phyloP scores from a whole-genome alignment of 2,329 filamentous ascomycete genomes.

The Aaosphaeria pasadenensis region DNA sequence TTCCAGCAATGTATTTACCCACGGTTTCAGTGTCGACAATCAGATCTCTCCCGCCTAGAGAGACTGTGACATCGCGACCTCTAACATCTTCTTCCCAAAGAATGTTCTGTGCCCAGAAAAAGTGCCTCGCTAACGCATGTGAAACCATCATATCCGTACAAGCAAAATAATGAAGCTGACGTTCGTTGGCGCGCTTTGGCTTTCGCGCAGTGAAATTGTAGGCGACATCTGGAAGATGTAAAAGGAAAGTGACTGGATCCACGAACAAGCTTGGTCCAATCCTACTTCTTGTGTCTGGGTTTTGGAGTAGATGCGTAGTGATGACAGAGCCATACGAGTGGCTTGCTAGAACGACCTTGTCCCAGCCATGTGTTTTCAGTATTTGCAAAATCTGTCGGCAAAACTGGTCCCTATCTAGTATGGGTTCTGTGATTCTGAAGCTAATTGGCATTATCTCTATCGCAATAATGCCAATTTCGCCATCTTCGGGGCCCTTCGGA shows the following conservation, averaged over 20 bases:
- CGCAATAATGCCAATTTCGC: conserved; percentile 60
- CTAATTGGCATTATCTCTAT: conserved; percentile 66
- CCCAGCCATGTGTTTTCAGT: conserved; percentile 56
- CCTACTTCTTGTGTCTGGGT: conserved; percentile 41
- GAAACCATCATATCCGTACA: conserved; percentile 65
- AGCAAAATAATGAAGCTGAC: conserved; percentile 69
- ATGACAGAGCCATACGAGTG: conserved; percentile 65
- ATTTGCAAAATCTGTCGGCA: conserved; percentile 56
- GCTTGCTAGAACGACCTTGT: conserved; percentile 58
- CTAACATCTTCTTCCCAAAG: conserved; percentile 66
- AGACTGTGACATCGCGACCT: conserved; percentile 52
- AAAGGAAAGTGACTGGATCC: conserved; percentile 63
- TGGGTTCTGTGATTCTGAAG: conserved; percentile 57
- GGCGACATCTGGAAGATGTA: conserved; percentile 68
- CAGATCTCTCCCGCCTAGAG: conserved; percentile 58
- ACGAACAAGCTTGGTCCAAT: conserved; percentile 54
- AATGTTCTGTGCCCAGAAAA: conserved; percentile 71
- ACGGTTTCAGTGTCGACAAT: conserved; percentile 63
- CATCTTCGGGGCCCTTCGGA: conserved; percentile 28
- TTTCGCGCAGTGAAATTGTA: conserved; percentile 59
- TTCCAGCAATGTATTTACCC: conserved; percentile 53
- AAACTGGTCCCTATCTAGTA: conserved; percentile 53
- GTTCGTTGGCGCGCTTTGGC: conserved; percentile 58
- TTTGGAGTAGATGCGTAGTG: conserved; percentile 59
- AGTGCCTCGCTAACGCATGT: conserved; percentile 61